phyloP scores from a whole-genome alignment of 139 green algal species.

The Nannochloris sp. region DNA sequence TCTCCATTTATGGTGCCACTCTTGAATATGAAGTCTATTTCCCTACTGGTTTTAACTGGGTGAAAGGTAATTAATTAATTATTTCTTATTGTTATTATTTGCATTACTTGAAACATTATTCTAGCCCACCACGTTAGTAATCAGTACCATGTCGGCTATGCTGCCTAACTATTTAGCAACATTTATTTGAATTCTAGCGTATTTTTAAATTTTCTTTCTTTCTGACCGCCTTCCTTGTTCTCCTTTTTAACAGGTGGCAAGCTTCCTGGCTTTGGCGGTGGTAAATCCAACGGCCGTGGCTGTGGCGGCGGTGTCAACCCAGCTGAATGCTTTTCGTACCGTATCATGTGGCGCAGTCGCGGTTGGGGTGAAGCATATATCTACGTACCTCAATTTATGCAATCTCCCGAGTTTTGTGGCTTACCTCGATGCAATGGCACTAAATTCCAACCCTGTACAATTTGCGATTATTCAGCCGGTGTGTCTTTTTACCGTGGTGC shows the following conservation, averaged over 20 bases:
- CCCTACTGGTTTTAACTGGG: neutral
- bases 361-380: conserved; percentile 5
- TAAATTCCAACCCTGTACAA: neutral
- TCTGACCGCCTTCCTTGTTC: too few species aligned
- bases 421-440: neutral
- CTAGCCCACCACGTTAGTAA: neutral
- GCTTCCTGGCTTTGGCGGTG: conserved; percentile 3
- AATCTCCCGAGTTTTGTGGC: neutral
- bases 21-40: conserved; percentile 15
- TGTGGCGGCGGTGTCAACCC: conserved; percentile 3
- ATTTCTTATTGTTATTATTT: too few species aligned
- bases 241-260: conserved; percentile 1
- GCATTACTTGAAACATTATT: neutral
- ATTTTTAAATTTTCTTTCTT: too few species aligned
- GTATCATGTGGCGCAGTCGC: conserved; percentile 6
- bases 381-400: conserved; percentile 3
- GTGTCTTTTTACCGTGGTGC: neutral
- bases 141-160: neutral
- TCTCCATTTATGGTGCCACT: neutral
- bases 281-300: neutral
- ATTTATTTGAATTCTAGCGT: too few species aligned
- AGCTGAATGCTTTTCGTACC: neutral
- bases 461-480: neutral
- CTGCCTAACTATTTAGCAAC: neutral
- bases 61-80: conserved; percentile 1